Evolutionary conservation across 169 alveolate genomes (phyloP).

Genomic region (Cryptosporidium ryanae): DNA sequence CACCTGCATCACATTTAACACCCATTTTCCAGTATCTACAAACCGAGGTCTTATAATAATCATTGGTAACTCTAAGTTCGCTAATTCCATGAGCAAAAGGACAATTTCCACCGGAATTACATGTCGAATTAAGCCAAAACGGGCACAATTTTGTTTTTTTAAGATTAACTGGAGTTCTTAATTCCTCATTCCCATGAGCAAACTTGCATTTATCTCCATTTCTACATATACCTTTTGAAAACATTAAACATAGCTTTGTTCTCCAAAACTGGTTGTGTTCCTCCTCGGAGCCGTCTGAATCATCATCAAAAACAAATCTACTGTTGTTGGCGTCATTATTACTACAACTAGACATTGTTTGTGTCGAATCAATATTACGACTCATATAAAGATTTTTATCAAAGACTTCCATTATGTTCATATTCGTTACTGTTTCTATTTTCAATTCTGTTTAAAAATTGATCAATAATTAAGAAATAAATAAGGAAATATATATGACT

Average conservation of each 20-base stretch:
- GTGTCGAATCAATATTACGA: too few relatives aligned
- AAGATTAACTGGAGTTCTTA: slow-evolving; percentile 74
- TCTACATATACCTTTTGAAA: slow-evolving; percentile 63
- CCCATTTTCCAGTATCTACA: slow-evolving; percentile 83
- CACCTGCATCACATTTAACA: slow-evolving; percentile 78
- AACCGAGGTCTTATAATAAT: slow-evolving; percentile 80
- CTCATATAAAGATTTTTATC: too few relatives aligned
- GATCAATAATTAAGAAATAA: too few relatives aligned
- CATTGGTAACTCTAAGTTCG: slow-evolving; percentile 81
- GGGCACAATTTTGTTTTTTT: slow-evolving; percentile 76
- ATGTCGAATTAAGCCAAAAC: slow-evolving; percentile 64
- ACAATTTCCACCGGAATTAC: slow-evolving; percentile 77
- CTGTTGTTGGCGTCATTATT: too few relatives aligned
- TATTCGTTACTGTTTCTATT: too few relatives aligned
- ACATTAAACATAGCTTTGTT: slow-evolving; percentile 73
- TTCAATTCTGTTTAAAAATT: too few relatives aligned
- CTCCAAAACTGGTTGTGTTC: slow-evolving; percentile 68
- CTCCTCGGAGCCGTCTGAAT: slow-evolving; percentile 12
- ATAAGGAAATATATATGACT: too few relatives aligned
- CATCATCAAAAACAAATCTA: neutral
- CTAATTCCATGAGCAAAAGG: slow-evolving; percentile 82
- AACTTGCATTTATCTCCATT: slow-evolving; percentile 69
- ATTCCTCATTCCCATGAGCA: slow-evolving; percentile 76
- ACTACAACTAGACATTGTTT: too few relatives aligned
- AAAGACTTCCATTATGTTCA: too few relatives aligned